Evolutionary conservation across 129 eudicot species (phyloP).

Genomic region (Oenanthe sinensis): DNA sequence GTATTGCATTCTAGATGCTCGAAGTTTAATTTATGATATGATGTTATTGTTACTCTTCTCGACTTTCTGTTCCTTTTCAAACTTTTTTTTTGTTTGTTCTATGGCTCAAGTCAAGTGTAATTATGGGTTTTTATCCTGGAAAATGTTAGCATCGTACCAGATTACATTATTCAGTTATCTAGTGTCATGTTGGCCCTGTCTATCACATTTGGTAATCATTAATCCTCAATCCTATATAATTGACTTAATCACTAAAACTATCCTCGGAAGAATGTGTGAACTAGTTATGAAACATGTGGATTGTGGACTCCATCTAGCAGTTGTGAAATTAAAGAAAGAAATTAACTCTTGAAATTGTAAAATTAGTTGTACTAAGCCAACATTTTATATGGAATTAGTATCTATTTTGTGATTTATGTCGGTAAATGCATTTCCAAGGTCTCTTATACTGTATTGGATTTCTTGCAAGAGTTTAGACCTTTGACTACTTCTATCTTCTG

Average conservation of each 20-base stretch:
- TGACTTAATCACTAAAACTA: background rate
- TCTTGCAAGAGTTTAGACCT: constrained; percentile 3
- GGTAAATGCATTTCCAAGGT: background rate
- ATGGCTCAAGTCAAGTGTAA: background rate
- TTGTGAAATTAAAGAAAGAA: too few relatives aligned
- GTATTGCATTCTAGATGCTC: background rate
- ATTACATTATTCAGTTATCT: too few relatives aligned
- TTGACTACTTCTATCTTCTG: constrained; percentile 7
- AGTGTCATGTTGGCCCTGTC: background rate
- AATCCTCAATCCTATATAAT: background rate
- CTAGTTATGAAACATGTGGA: too few relatives aligned
- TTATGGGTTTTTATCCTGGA: background rate
- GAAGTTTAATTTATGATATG: background rate
- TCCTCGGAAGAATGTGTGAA: background rate
- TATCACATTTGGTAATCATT: background rate
- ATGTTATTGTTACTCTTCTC: background rate
- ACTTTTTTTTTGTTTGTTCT: background rate
- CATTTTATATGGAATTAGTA: background rate
- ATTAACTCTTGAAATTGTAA: background rate
- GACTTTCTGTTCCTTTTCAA: background rate
- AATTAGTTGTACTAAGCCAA: background rate
- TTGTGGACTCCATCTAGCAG: background rate
- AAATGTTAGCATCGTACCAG: background rate
- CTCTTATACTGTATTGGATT: background rate
- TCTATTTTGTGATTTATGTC: background rate